Base-by-base conservation (phyloP, 2,329 filamentous ascomycete species). In the Fusarium sp. region DNA sequence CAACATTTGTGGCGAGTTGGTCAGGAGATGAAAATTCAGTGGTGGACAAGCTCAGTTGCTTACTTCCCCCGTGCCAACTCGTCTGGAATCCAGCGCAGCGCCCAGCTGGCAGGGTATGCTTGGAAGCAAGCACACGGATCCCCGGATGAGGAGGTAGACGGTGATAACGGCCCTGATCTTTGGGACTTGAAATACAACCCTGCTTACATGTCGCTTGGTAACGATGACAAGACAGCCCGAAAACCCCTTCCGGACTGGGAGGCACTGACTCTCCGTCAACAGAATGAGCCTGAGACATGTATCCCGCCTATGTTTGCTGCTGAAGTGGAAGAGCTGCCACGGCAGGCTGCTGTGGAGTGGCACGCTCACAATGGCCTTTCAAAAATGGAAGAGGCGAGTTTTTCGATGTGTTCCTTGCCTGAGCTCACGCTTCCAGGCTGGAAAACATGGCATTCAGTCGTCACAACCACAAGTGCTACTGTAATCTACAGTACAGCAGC, bases 1-100 rank as follows among this genome's bases (percentile, higher is more conserved):
- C 96, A 99, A 81, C 96, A 98, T 81, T 88, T 98, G 30, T 95
- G 92, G 90, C 90, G 96, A 44, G 92, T 99, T 59, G 95, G 91
- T 1, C 81, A 86, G 48, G 91, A 92, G 45, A 92, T 92, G 85
- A 85, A 89, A 61, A 91, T 97, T 7, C 86, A 90, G 63, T 92
- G 90, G 85, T 97, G 94, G 92, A 88, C 89, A 9, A 92, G 91
- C 68, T 92, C 89, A 4, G 89, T 97, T 54, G 94, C 91, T 0
- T 97, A 94, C 79, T 87, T 97, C 64, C 87, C 91, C 5, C 79
- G 78, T 41, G 77, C 80, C 18, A 48, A 72, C 14, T 78, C 75
- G 41, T 68, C 71, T n/a, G 73, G 74, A 26, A 80, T 82, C 75
- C 57, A 73, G 57, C 70, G 66, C 14, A 84, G 83, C 58, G 86